Evolutionary conservation across 805 yeast genomes (phyloP).

Genomic region (Kodamaea laetipori): DNA sequence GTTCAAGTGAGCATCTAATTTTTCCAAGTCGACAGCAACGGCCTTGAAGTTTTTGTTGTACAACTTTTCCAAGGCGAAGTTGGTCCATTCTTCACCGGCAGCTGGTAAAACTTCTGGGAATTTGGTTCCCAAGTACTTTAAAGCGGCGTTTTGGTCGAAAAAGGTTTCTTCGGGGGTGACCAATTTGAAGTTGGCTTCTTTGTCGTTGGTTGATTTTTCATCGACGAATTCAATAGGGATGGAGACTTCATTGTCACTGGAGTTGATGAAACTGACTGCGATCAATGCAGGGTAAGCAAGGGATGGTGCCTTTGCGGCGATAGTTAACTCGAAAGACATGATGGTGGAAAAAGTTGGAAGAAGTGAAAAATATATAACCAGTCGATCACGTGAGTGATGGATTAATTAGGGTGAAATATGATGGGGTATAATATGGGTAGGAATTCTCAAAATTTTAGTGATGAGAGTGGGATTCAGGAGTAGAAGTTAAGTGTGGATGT

Average conservation of each 20-base stretch:
- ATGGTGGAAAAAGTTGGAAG: constrained; percentile 7
- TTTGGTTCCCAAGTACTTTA: constrained; percentile 50
- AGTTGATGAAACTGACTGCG: constrained; percentile 75
- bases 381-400: background rate
- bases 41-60: constrained; percentile 87
- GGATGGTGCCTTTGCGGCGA: constrained; percentile 85
- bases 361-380: background rate
- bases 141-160: constrained; percentile 46
- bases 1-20: constrained; percentile 79
- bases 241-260: constrained; percentile 39
- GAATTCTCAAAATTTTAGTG: too few species aligned
- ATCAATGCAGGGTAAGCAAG: constrained; percentile 78
- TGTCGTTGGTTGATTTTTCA: constrained; percentile 51
- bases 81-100: constrained; percentile 52
- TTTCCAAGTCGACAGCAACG: constrained; percentile 73
- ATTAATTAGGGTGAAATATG: too few species aligned
- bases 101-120: constrained; percentile 4
- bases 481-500: too few species aligned
- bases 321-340: constrained; percentile 52
- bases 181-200: constrained; percentile 46
- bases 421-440: too few species aligned
- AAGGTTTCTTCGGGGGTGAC: constrained; percentile 40
- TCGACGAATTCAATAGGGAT: constrained; percentile 69
- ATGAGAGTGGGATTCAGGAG: too few species aligned
- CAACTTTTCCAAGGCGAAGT: constrained; percentile 66